Percentiles rank a stretch among this genome's conserved stretches.
Conservation (phyloP, 106 monocot species). For the Hemerocallis citrina region DNA sequence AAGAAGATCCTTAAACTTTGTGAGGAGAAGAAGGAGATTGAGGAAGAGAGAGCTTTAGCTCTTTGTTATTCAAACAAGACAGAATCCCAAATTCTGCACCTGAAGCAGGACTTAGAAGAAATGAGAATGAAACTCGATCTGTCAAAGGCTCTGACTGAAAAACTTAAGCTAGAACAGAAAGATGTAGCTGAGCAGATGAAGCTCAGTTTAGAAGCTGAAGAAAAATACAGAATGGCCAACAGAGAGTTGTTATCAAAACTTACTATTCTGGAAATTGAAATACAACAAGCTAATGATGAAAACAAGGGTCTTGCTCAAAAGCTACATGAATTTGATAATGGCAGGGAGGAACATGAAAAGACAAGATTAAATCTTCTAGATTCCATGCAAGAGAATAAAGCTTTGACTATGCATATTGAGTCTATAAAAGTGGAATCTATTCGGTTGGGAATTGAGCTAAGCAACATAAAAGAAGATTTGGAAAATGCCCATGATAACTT, state of each 20-base stretch:
- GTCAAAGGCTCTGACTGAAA: slow-evolving; percentile 27
- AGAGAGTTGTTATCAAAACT: slow-evolving; percentile 54
- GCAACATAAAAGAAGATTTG: slow-evolving; percentile 31
- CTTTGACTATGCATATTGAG: slow-evolving; percentile 25
- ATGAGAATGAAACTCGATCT: slow-evolving; percentile 30
- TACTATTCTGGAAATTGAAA: slow-evolving; percentile 29
- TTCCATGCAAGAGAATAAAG: slow-evolving; percentile 46
- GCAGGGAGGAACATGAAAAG: slow-evolving; percentile 51
- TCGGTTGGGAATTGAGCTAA: slow-evolving; percentile 52
- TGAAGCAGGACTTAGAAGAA: slow-evolving; percentile 34
- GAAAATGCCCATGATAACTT: slow-evolving; percentile 19
- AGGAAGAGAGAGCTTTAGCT: slow-evolving; percentile 26
- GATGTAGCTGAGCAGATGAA: slow-evolving; percentile 44
- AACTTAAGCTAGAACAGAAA: slow-evolving; percentile 45
- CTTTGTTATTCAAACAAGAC: slow-evolving; percentile 14
- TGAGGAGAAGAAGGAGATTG: slow-evolving; percentile 30
- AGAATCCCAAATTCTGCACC: slow-evolving; percentile 10
- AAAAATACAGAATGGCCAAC: slow-evolving; percentile 21
- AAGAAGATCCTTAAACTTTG: slow-evolving; percentile 30
- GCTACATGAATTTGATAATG: slow-evolving; percentile 15
- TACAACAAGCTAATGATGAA: slow-evolving; percentile 34
- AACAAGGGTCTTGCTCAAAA: slow-evolving; percentile 33
- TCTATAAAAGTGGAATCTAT: slow-evolving; percentile 18
- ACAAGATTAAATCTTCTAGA: slow-evolving; percentile 24
- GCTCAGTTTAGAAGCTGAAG: slow-evolving; percentile 33